Base-by-base conservation (phyloP, 306 rosid species). In the Vigna angularis region DNA sequence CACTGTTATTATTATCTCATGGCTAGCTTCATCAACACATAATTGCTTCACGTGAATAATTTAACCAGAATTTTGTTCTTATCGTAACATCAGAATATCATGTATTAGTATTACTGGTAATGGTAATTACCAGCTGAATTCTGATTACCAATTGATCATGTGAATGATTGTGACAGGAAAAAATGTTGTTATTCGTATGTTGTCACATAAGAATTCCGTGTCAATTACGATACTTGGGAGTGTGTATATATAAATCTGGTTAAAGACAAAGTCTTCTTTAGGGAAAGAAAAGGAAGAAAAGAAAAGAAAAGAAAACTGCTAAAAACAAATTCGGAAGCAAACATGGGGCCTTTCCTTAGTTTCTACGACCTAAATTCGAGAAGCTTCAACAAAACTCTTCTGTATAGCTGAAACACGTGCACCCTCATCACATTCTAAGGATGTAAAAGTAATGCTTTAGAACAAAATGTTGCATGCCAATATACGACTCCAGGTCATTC, bases 161-260 rank as follows among this genome's bases (percentile, higher is more conserved):
- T 51, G 65, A 58, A 58, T 13, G 65, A 24, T 58, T 26, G 65
- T 26, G 64, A 57, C 64, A 57, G 24, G 64, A 10, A 36, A 10
- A 36, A 57, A 57, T 24, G 64, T 26, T 12, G 17, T 9, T 59
- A 59, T 26, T 59, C 18, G 0, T 59, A 5, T 59, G 32, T 59
- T 14, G 16, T 59, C 66, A 28, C 4, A 28, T 28, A 5, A 4
- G 6, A 28, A 59, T 26, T 59, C 16, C 42, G 11, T 28, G 32
- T 26, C 40, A 8, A 28, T 14, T 32, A 16, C 22, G 6, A 3
- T 3, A 13, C 18, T 58, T 26, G 18, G 4, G 36, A 10, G 10
- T 6, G 15, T 59, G 28, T 26, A 3, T 26, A 26, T 26, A 58
- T 12, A 58, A 58, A 58, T 9, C 30, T 58, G 3, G 22, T 59